phyloP scores from a whole-genome alignment of 768 basidiomycete genomes.

The Agrocybe praecox region DNA sequence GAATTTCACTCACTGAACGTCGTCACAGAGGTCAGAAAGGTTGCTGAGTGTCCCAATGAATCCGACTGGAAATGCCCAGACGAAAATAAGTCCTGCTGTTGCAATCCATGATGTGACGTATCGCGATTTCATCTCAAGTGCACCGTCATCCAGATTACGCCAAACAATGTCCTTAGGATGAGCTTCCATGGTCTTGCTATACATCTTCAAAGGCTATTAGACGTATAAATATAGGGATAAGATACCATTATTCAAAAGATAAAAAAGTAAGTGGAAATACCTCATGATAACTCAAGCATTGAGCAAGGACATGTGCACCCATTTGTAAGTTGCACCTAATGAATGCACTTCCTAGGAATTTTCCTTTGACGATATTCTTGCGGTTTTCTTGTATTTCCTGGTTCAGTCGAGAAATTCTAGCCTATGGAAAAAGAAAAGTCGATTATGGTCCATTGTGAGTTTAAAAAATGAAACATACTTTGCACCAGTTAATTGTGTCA shows the following conservation, averaged over 20 bases:
- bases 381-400: slow-evolving; percentile 42
- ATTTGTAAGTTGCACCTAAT: slow-evolving; percentile 73
- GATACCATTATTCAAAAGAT: slow-evolving; percentile 3
- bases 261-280: slow-evolving; percentile 22
- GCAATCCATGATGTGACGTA: slow-evolving; percentile 56
- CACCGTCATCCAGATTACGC: slow-evolving; percentile 54
- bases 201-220: slow-evolving; percentile 55
- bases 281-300: slow-evolving; percentile 57
- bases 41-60: slow-evolving; percentile 70
- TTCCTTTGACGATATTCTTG: slow-evolving; percentile 37
- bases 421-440: slow-evolving; percentile 25
- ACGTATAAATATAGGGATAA: background rate
- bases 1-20: slow-evolving; percentile 37
- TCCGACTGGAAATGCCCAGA: slow-evolving; percentile 67
- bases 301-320: slow-evolving; percentile 71
- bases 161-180: slow-evolving; percentile 60
- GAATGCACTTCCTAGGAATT: slow-evolving; percentile 59
- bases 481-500: slow-evolving; percentile 68
- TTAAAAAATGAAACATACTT: slow-evolving; percentile 30
- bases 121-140: slow-evolving; percentile 54
- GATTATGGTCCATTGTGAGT: background rate
- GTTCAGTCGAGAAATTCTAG: slow-evolving; percentile 54
- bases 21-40: slow-evolving; percentile 50
- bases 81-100: slow-evolving; percentile 60
- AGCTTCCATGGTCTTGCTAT: slow-evolving; percentile 61